Conservation (phyloP, 1,284 basidiomycete species). For the Pterulicium gracile region DNA sequence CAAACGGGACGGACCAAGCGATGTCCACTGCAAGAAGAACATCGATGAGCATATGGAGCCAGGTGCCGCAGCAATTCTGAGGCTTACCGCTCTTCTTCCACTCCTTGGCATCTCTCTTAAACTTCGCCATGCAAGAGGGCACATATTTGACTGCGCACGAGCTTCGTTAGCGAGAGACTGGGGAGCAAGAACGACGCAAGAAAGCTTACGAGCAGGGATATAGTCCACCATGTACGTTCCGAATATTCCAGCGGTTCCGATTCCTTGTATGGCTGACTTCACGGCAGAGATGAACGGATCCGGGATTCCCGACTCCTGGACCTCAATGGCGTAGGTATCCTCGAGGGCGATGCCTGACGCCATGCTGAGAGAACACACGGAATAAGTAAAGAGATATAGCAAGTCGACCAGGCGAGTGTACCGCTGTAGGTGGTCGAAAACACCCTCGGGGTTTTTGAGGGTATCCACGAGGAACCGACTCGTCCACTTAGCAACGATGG, state of each 20-base stretch:
- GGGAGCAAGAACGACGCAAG: too few relatives aligned
- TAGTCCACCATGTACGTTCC: slow-evolving; percentile 10
- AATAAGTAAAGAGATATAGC: neutral
- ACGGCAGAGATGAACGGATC: slow-evolving; percentile 17
- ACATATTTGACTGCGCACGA: neutral
- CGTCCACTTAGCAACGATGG: slow-evolving; percentile 21
- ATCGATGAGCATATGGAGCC: too few relatives aligned
- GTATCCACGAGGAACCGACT: slow-evolving; percentile 21
- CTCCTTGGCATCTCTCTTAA: neutral
- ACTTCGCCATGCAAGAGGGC: neutral
- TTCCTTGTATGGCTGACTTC: slow-evolving; percentile 12
- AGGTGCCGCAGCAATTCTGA: too few relatives aligned
- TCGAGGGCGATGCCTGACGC: slow-evolving; percentile 12
- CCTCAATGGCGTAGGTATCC: slow-evolving; percentile 13
- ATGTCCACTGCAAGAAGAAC: neutral
- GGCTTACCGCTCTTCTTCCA: neutral
- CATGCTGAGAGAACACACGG: slow-evolving; percentile 7
- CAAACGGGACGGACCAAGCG: neutral
- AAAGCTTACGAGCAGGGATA: slow-evolving; percentile 6
- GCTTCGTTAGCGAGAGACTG: neutral
- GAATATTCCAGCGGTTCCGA: slow-evolving; percentile 11
- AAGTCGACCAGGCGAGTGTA: slow-evolving; percentile 10
- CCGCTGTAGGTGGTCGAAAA: slow-evolving; percentile 26
- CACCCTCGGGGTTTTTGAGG: slow-evolving; percentile 18
- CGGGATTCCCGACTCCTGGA: slow-evolving; percentile 14